These are phyloP conservation scores for Plasmodium knowlesi DNA, from an alignment of 169 alveolate species.

Conservation along the genomic window DNA sequence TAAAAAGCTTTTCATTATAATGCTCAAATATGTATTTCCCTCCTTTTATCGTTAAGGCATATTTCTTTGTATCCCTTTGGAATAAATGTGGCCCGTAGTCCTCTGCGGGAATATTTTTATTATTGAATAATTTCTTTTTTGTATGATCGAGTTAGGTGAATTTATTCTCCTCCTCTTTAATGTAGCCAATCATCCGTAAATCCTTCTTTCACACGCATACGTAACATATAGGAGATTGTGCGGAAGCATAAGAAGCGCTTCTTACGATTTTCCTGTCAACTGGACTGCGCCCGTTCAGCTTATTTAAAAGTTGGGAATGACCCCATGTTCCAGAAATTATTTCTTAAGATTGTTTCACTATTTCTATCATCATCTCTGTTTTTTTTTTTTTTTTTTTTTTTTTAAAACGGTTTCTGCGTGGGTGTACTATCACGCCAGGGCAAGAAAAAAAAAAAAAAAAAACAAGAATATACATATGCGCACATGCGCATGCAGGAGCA, in stretches of 20 bases:
- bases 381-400: background rate
- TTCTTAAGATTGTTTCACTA: background rate
- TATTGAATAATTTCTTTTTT: background rate
- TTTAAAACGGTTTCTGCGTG: background rate
- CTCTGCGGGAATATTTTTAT: background rate
- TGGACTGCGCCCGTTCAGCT: background rate
- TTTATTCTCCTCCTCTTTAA: background rate
- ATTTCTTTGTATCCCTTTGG: background rate
- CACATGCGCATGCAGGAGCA: background rate
- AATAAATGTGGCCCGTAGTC: background rate
- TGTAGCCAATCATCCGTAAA: background rate
- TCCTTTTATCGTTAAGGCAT: background rate
- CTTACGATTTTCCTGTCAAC: background rate
- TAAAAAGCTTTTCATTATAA: constrained; percentile 36
- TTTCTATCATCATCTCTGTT: background rate
- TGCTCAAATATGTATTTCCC: background rate
- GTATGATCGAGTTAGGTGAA: background rate
- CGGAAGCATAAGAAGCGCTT: background rate
- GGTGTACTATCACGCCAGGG: background rate
- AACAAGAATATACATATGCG: background rate
- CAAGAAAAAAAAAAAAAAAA: background rate
- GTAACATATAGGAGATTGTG: background rate
- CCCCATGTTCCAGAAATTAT: background rate
- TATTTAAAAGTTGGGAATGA: background rate
- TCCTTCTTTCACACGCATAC: background rate